Evolutionary conservation across 2,329 filamentous ascomycete genomes (phyloP).

Genomic region (Fusarium brevicatenulatum): DNA sequence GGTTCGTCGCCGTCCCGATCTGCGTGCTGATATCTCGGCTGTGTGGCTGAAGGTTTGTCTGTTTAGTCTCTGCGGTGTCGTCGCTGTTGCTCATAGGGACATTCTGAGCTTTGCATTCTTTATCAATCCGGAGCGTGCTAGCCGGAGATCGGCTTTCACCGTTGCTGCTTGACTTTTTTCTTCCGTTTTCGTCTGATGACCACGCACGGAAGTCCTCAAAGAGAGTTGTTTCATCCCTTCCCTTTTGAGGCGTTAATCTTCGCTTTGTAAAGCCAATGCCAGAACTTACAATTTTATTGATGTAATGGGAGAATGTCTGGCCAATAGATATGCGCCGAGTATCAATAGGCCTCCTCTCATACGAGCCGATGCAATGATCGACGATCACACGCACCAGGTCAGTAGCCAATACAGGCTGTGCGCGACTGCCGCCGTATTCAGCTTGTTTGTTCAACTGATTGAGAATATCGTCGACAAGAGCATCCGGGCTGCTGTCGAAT

Average conservation of each 20-base stretch:
- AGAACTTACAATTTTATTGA: neutral
- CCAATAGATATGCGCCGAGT: neutral
- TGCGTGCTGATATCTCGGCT: too few species aligned
- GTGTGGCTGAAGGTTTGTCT: too few species aligned
- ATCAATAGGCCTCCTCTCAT: neutral
- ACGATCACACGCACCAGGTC: neutral
- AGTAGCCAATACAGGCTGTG: neutral
- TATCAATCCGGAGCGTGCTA: too few species aligned
- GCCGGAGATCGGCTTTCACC: too few species aligned
- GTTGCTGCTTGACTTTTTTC: too few species aligned
- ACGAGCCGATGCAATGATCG: neutral
- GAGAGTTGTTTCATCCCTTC: neutral
- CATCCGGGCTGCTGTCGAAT: neutral
- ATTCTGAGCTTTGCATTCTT: too few species aligned
- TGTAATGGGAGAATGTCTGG: neutral
- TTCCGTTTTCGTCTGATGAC: neutral
- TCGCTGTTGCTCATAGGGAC: too few species aligned
- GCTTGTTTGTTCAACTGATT: neutral
- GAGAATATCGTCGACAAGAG: neutral
- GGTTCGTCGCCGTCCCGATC: accelerated
- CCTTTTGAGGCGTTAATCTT: accelerated
- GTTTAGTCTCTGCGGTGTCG: too few species aligned
- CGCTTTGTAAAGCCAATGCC: accelerated
- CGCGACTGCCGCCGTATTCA: neutral
- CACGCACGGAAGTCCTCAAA: neutral